Base-by-base conservation (phyloP, 495 filamentous ascomycete genomes). In the Daldinia vernicosa region DNA sequence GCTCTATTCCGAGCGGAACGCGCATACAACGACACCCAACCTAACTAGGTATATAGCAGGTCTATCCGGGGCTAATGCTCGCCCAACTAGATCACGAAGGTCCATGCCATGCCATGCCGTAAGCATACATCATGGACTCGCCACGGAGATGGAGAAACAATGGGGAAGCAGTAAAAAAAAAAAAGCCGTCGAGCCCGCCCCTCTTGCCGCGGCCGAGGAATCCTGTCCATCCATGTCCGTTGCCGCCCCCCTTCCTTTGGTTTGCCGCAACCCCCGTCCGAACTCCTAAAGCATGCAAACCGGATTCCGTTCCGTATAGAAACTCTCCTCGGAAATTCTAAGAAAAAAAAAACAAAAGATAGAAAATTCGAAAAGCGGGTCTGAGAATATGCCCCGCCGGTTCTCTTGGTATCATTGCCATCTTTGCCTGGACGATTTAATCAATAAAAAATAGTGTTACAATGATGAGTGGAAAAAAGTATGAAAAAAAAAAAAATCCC, bases 401-500 rank as follows among this genome's bases (percentile, higher is more conserved):
- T 58, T 72, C 64, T 72, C 64, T 32, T 72, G 70, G 70, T 72
- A 72, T 72, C 70, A 67, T 64, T 60, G 35, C 60, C 65, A 11
- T 69, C 60, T 69, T 67, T 60, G 70, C 66, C 57, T 57, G 60
- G 56, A 60, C 62, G 37, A 47, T 65, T 37, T 26, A 19, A 14
- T 17, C 66, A 52, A 22, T 58, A 63, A 63, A 52, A 63, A 52
- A 32, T 70, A 58, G 17, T 70, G 45, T 32, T 67, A 74, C 71
- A 64, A 27, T 26, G 58, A 55, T 45, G 57, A 61, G 56, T 60
- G 60, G 60, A 47, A 57, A 24, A 40, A 37, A 15, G 24, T 32
- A 11, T 19, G 1, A 43, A 45, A 43, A 43, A 8, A 28, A 4
- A 7, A 6, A 11, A 33, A 33, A 12, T 3, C 32, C 6, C n/a